Evolutionary conservation across 2,329 filamentous ascomycete species (phyloP).

Genomic region (Aspergillus unguis): DNA sequence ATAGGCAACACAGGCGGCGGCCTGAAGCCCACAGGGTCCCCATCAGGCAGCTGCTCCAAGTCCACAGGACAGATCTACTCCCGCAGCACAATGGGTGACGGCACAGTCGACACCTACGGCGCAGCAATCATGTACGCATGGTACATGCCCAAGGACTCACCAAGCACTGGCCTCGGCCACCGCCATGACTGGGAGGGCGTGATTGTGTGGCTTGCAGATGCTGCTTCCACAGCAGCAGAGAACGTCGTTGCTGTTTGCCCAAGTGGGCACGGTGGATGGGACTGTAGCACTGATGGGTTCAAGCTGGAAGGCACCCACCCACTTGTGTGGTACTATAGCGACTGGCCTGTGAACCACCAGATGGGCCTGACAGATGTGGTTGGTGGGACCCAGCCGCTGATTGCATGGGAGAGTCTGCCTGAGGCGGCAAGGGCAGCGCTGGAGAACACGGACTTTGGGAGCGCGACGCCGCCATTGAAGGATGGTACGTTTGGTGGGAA

Average conservation of each 20-base stretch:
- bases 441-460: constrained; percentile 46
- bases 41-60: constrained; percentile 40
- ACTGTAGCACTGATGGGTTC: constrained; percentile 41
- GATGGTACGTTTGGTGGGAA: constrained; percentile 46
- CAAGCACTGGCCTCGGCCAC: constrained; percentile 47
- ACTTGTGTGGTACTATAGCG: constrained; percentile 49
- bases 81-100: constrained; percentile 25
- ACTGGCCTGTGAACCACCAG: constrained; percentile 50
- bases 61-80: constrained; percentile 53
- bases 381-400: constrained; percentile 46
- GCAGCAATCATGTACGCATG: constrained; percentile 54
- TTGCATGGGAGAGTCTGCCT: constrained; percentile 52
- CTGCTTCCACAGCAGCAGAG: constrained; percentile 33
- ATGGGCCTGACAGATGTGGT: constrained; percentile 41
- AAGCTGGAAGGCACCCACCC: constrained; percentile 40
- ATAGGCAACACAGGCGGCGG: constrained; percentile 38
- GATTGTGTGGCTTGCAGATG: constrained; percentile 50
- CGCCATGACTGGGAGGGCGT: constrained; percentile 57
- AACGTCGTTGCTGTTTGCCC: constrained; percentile 51
- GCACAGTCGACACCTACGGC: constrained; percentile 9
- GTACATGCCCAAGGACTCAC: constrained; percentile 51
- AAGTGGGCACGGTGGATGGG: constrained; percentile 51
- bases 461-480: constrained; percentile 49
- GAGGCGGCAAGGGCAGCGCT: constrained; percentile 43
- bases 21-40: constrained; percentile 40